A percentile compares a stretch with the other conserved stretches of the same genome.
Conservation (phyloP, 345 rosid genomes). For the Raphanus sativus region DNA sequence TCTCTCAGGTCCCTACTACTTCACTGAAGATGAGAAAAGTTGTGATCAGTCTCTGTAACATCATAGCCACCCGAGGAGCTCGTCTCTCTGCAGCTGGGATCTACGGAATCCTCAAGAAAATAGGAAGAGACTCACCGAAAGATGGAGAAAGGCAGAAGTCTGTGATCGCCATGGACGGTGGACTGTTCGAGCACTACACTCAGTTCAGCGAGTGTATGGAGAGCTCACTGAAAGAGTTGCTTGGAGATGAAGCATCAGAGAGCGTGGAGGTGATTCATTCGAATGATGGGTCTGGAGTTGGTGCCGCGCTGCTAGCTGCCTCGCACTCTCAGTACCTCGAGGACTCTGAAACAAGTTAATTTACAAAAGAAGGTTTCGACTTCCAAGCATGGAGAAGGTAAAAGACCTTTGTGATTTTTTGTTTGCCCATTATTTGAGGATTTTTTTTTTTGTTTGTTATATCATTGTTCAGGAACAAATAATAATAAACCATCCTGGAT, state of each 20-base stretch:
- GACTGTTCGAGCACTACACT: slow-evolving; percentile 68
- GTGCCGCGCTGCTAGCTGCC: slow-evolving; percentile 83
- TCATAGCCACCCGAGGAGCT: slow-evolving; percentile 66
- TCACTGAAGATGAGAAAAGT: slow-evolving; percentile 55
- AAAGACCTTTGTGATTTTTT: slow-evolving; percentile 5
- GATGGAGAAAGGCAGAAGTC: slow-evolving; percentile 57
- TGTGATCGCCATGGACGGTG: slow-evolving; percentile 80
- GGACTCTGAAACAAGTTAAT: slow-evolving; percentile 34
- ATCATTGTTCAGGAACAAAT: slow-evolving; percentile 21
- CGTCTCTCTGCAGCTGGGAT: slow-evolving; percentile 81
- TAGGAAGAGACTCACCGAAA: slow-evolving; percentile 14
- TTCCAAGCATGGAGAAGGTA: slow-evolving; percentile 2
- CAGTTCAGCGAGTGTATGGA: slow-evolving; percentile 62
- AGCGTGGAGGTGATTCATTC: slow-evolving; percentile 49
- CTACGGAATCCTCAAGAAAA: slow-evolving; percentile 48
- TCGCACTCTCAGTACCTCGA: slow-evolving; percentile 59
- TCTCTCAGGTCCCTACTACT: slow-evolving; percentile 54
- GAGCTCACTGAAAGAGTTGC: slow-evolving; percentile 58
- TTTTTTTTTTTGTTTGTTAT: not conserved
- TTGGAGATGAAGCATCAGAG: slow-evolving; percentile 59
- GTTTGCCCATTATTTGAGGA: not conserved
- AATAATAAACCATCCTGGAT: slow-evolving; percentile 20
- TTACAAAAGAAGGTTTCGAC: not conserved
- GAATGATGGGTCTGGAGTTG: slow-evolving; percentile 78
- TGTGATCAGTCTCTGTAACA: slow-evolving; percentile 65